Base-by-base conservation (phyloP, 129 eudicot genomes). In the Mikania micrantha region DNA sequence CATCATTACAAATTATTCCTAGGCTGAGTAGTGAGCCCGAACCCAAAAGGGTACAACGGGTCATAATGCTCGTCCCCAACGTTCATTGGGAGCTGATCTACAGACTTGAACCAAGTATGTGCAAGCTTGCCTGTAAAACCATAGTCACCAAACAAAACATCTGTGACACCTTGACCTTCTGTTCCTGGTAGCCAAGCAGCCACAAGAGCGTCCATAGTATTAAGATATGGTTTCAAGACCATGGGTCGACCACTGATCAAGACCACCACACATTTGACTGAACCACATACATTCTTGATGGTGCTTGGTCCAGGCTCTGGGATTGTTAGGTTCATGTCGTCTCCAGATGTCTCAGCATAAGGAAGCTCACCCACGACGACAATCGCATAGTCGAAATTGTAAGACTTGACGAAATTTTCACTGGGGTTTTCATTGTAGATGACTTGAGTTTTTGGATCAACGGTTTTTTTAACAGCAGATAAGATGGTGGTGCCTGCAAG, bases 121-220 rank as follows among this genome's bases (percentile, higher is more conserved):
- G 95, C 58, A 48, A 82, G 86, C 80, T 88, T 88, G 27, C 96
- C 96, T 1, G 85, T 85, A 72, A 88, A 88, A 12, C 88, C 88
- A 60, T 82, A 80, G 78, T 88, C 91, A 20, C 96, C 96, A 60
- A 85, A 85, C 31, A 88, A 29, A 16, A 72, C 88, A 83, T 88
- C 91, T 5, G 87, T 83, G n/a, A 88, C 81, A 38, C 96, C 96
- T 64, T 88, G 85, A 44, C 96, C 91, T 69, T 88, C 88, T 0
- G 81, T 74, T 75, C 97, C 95, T 1, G 91, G 97, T 34, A 90
- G 85, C 95, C 91, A 90, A 24, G 97, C 95, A 16, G 95, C 88
- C 47, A 90, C 85, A 5, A 90, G 85, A 7, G 95, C 96, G 9
- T 86, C 87, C 11, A 90, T 84, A 13, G 65, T 66, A 4, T 56